These are phyloP conservation scores for Solanum sitiens DNA, from an alignment of 257 asterid genomes.

Conservation along the genomic window DNA sequence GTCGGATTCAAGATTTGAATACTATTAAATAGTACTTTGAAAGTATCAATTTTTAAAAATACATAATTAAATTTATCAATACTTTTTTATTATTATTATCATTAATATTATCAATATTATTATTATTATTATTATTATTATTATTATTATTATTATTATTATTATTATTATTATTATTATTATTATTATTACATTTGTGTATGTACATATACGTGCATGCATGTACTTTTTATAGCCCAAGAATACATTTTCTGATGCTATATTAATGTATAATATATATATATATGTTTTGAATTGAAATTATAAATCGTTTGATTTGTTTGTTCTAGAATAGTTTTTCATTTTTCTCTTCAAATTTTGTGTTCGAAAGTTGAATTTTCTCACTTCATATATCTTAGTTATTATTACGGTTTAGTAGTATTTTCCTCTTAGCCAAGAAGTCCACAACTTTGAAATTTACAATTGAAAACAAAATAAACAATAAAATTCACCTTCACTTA, in stretches of 20 bases:
- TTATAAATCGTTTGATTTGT: neutral
- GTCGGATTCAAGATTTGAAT: neutral
- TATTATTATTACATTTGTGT: no score
- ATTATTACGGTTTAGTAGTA: neutral
- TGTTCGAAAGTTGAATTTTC: neutral
- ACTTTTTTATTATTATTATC: no score
- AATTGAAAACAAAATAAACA: neutral
- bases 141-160: no score
- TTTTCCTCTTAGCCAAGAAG: neutral
- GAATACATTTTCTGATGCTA: no score
- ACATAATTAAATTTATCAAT: neutral
- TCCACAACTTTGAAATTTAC: neutral
- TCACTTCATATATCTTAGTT: neutral
- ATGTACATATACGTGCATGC: neutral
- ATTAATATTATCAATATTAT: no score
- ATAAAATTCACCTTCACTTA: no score
- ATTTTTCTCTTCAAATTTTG: neutral
- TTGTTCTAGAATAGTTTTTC: neutral
- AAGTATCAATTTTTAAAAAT: neutral
- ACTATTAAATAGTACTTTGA: no score
- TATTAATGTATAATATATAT: neutral
- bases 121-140: no score
- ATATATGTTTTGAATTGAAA: neutral
- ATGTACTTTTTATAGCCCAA: neutral
- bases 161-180: rapidly evolving